Conservation (phyloP, 345 rosid genomes). For the Xanthoceras sorbifolium region DNA sequence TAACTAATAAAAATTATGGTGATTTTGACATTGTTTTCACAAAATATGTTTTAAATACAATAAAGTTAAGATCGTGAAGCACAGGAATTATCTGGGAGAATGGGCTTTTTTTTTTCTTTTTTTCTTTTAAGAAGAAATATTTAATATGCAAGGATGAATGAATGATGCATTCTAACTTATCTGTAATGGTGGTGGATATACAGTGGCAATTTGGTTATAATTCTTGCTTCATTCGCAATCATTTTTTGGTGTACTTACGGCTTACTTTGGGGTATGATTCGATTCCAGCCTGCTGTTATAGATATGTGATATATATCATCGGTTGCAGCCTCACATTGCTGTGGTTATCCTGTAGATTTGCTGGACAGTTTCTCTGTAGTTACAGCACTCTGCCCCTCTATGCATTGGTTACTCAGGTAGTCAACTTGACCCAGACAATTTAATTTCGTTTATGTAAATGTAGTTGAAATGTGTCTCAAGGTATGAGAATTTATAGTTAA, state of each 20-base stretch:
- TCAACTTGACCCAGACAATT: neutral
- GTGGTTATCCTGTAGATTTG: slow-evolving; percentile 50
- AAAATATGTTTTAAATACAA: neutral
- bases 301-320: slow-evolving; percentile 9
- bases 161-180: slow-evolving; percentile 13
- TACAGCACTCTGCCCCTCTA: slow-evolving; percentile 95
- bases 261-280: slow-evolving; percentile 75
- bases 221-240: slow-evolving; percentile 86
- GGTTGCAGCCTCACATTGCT: neutral
- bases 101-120: neutral
- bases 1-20: neutral
- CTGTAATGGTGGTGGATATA: slow-evolving; percentile 21
- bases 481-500: neutral
- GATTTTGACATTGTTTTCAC: neutral
- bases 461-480: neutral
- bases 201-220: slow-evolving; percentile 98
- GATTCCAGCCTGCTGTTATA: neutral
- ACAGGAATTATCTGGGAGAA: neutral
- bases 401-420: slow-evolving; percentile 91
- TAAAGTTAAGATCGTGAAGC: slow-evolving; percentile 1
- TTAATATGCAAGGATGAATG: neutral
- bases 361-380: slow-evolving; percentile 92
- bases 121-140: neutral
- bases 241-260: slow-evolving; percentile 69
- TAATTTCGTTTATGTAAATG: neutral